A percentile compares a stretch with the other conserved stretches of the same genome.
phyloP scores from a whole-genome alignment of 441 rosid genomes.

The Syzygium syzygioides region DNA sequence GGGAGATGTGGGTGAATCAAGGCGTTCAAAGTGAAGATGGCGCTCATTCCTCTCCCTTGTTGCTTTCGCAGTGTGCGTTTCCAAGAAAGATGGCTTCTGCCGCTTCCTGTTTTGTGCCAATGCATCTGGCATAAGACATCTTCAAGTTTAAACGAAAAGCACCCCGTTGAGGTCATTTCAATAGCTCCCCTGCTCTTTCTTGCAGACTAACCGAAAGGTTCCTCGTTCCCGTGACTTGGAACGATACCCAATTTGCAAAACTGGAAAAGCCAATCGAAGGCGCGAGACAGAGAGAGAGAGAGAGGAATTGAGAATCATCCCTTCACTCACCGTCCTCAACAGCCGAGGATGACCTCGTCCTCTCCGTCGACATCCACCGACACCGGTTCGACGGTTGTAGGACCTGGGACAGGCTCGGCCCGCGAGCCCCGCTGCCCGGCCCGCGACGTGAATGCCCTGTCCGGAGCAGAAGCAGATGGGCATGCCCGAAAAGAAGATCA shows the following conservation, averaged over 20 bases:
- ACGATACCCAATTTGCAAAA: neutral
- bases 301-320: neutral
- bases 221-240: neutral
- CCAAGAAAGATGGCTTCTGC: neutral
- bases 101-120: constrained; percentile 2
- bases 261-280: neutral
- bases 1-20: constrained; percentile 1
- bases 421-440: constrained; percentile 44
- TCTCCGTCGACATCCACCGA: constrained; percentile 29
- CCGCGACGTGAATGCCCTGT: neutral
- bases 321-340: constrained; percentile 37
- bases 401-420: constrained; percentile 26
- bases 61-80: neutral
- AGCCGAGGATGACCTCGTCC: constrained; percentile 34
- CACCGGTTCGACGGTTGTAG: constrained; percentile 29
- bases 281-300: too few species aligned
- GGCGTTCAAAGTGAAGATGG: neutral
- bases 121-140: constrained; percentile 21
- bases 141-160: neutral
- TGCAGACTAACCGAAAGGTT: neutral
- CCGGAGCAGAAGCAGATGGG: constrained; percentile 13
- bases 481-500: constrained; percentile 8
- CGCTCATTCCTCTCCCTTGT: neutral
- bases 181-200: neutral
- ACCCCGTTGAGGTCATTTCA: neutral